Percentiles rank a stretch among this genome's conserved stretches.
These are phyloP conservation scores for Botrytis fabae DNA, from an alignment of 2,329 filamentous ascomycete species.

Conservation along the genomic window DNA sequence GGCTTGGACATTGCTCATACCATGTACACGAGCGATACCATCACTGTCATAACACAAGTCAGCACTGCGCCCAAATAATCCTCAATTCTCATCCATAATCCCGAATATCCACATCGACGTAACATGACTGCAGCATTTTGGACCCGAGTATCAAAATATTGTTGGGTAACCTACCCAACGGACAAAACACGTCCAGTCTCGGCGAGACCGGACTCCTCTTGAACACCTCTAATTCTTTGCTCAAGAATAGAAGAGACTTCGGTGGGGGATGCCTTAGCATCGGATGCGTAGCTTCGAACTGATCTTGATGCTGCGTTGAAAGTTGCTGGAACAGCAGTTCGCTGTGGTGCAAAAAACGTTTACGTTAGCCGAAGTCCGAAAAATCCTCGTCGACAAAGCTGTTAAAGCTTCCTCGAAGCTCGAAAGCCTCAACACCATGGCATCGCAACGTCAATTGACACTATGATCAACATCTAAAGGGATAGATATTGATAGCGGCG, in stretches of 20 bases:
- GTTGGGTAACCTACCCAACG: slow-evolving; percentile 77
- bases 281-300: slow-evolving; percentile 84
- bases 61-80: slow-evolving; percentile 25
- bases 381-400: slow-evolving; percentile 39
- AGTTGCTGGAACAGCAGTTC: slow-evolving; percentile 79
- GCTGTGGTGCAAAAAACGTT: slow-evolving; percentile 65
- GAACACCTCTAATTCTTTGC: slow-evolving; percentile 97
- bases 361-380: slow-evolving; percentile 56
- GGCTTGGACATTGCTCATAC: slow-evolving; percentile 99
- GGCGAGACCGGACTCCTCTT: slow-evolving; percentile 93
- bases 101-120: slow-evolving; percentile 4
- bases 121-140: slow-evolving; percentile 1
- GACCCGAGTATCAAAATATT: slow-evolving; percentile 14
- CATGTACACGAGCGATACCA: slow-evolving; percentile 99
- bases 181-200: slow-evolving; percentile 99
- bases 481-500: slow-evolving; percentile 42
- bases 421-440: slow-evolving; percentile 41
- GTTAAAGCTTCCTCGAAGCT: slow-evolving; percentile 44
- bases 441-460: slow-evolving; percentile 40
- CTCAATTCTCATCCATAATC: background rate
- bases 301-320: slow-evolving; percentile 70
- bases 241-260: slow-evolving; percentile 99
- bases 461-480: slow-evolving; percentile 45
- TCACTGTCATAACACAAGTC: slow-evolving; percentile 64
- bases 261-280: slow-evolving; percentile 92